phyloP scores from a whole-genome alignment of 495 filamentous ascomycete species.

The Hypomontagnella monticulosa region DNA sequence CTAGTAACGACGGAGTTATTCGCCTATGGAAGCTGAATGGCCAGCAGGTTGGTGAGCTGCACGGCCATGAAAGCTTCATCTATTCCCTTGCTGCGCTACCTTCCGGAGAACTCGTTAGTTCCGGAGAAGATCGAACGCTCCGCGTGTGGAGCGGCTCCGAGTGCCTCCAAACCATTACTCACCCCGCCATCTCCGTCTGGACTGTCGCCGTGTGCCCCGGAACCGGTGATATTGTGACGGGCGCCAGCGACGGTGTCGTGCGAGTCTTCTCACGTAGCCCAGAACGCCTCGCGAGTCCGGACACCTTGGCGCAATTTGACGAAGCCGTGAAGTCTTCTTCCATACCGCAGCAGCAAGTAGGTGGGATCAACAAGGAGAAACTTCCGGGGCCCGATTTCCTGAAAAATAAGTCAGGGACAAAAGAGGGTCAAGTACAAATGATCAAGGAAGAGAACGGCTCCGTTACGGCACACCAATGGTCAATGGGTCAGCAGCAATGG shows the following conservation, averaged over 20 bases:
- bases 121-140: conserved; percentile 91
- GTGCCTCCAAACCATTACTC: conserved; percentile 95
- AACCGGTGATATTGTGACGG: conserved; percentile 90
- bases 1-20: conserved; percentile 87
- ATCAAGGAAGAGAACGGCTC: conserved; percentile 81
- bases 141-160: conserved; percentile 83
- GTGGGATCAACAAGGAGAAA: conserved; percentile 86
- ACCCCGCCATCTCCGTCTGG: conserved; percentile 98
- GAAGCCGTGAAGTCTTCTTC: conserved; percentile 81
- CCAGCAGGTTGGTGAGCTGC: conserved; percentile 73
- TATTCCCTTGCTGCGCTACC: conserved; percentile 84
- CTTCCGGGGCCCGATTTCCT: conserved; percentile 88
- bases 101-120: conserved; percentile 87
- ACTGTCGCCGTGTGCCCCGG: conserved; percentile 79
- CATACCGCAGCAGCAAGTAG: conserved; percentile 83
- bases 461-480: conserved; percentile 86
- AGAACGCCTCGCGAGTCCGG: conserved; percentile 72
- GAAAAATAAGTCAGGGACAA: conserved; percentile 78
- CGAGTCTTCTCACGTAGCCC: conserved; percentile 82
- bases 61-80: conserved; percentile 94
- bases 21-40: conserved; percentile 85
- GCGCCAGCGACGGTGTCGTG: conserved; percentile 87
- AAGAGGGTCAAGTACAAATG: conserved; percentile 94
- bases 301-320: conserved; percentile 73
- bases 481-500: conserved; percentile 70